Base-by-base conservation (phyloP, 169 alveolate genomes). In the Plasmodium sp. region DNA sequence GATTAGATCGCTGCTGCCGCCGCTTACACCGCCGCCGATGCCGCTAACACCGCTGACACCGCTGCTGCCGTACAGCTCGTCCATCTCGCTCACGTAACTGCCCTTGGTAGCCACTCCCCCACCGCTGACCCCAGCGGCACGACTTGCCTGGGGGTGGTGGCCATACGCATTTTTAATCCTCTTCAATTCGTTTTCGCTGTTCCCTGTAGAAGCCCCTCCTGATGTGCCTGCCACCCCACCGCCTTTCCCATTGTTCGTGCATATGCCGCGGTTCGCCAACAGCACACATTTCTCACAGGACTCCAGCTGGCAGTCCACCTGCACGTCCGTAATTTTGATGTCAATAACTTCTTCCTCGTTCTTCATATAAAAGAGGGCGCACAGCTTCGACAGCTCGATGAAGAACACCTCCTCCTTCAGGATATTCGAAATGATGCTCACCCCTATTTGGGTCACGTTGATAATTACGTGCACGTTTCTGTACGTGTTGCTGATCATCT, bases 391-490 rank as follows among this genome's bases (percentile, higher is more conserved):
- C 90, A 97, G 58, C 56, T 97, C 98, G 34, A 97, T 94, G 93
- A 96, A 97, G 86, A 97, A 94, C 12, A 97, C 95, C 90, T 97
- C 98, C 95, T 97, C 98, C 54, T 96, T 96, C 84, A 96, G 84
- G 41, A 94, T 92, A 72, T 96, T 97, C 41, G 98, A 96, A 27
- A 97, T 97, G 41, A 96, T 84, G 41, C 98, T 96, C 77, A 96
- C 95, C 10, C 98, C 98, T 1, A 97, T 93, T 81, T 96, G 98
- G 39, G 96, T 92, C 12, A 96, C 93, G 22, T 95, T 95, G n/a
- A 96, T 84, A 81, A 90, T 93, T 82, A 93, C 93, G 58, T 92
- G 94, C 5, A 90, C 91, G 71, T 90, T 90, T 81, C 71, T 90
- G 36, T 90, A 90, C 51, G 92, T 90, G 51, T 48, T 90, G 75